Percentiles rank a stretch among this genome's conserved stretches.
Evolutionary conservation across 192 early-diverging fungal genomes (phyloP).

Genomic region (Pilaira anomala): DNA sequence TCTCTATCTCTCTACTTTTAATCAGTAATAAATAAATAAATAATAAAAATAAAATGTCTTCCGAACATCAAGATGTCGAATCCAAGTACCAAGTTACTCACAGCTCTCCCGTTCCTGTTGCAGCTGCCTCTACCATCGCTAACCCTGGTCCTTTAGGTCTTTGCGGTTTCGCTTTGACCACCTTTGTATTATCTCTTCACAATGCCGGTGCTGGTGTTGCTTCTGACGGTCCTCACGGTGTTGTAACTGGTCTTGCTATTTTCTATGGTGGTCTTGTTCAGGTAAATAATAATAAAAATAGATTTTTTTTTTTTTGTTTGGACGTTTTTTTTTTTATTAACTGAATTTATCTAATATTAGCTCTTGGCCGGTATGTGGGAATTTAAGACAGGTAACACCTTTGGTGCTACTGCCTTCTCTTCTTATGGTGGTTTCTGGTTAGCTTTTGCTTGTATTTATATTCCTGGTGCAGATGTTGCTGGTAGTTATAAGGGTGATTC

Average conservation of each 20-base stretch:
- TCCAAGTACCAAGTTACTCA: slow-evolving; percentile 16
- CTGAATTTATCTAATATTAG: slow-evolving; percentile 10
- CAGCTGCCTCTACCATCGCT: slow-evolving; percentile 38
- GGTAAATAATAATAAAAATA: slow-evolving; percentile 20
- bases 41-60: slow-evolving; percentile 14
- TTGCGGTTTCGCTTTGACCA: slow-evolving; percentile 59
- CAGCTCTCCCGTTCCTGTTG: slow-evolving; percentile 22
- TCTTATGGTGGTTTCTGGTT: slow-evolving; percentile 71
- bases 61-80: slow-evolving; percentile 25
- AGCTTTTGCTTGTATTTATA: slow-evolving; percentile 54
- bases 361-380: slow-evolving; percentile 71
- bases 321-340: no score
- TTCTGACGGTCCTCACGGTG: slow-evolving; percentile 51
- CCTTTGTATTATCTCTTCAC: slow-evolving; percentile 71
- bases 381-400: slow-evolving; percentile 65
- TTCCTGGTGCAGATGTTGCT: slow-evolving; percentile 52
- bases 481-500: slow-evolving; percentile 31
- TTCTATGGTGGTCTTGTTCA: slow-evolving; percentile 78
- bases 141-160: slow-evolving; percentile 67
- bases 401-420: slow-evolving; percentile 79
- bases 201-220: slow-evolving; percentile 65
- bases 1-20: no score
- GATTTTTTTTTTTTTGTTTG: no score
- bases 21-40: neutral
- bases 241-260: slow-evolving; percentile 65